Percentiles rank a stretch among this genome's conserved stretches.
Evolutionary conservation across 208 protist species (phyloP).

Genomic region (Leishmania mexicana): DNA sequence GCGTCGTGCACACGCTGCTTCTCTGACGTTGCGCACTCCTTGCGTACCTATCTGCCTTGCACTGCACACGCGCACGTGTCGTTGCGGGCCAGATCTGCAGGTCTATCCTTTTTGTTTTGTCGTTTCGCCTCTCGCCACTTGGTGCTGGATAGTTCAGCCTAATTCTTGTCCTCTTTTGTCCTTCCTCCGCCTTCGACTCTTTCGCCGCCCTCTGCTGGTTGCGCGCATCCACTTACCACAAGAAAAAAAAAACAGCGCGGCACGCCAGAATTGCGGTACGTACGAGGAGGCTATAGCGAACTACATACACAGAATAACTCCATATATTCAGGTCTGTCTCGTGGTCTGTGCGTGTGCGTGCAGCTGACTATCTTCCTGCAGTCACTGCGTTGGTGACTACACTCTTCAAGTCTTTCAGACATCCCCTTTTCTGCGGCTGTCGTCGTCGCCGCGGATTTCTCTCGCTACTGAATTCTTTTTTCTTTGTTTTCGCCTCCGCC

Average conservation of each 20-base stretch:
- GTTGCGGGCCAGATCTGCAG: not conserved
- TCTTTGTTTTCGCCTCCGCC: not conserved
- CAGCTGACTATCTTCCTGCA: not conserved
- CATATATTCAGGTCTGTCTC: not conserved
- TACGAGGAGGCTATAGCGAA: not conserved
- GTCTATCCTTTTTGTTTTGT: slow-evolving; percentile 5
- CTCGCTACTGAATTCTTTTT: not conserved
- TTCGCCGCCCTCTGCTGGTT: not conserved
- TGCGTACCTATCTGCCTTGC: not conserved
- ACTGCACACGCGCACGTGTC: not conserved
- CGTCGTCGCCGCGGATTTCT: not conserved
- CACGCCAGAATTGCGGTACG: not conserved
- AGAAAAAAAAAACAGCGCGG: not conserved
- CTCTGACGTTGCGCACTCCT: not conserved
- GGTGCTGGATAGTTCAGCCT: not conserved
- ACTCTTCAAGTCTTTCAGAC: not conserved
- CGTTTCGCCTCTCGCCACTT: not conserved
- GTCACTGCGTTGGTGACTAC: not conserved
- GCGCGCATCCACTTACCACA: not conserved
- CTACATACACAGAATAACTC: slow-evolving; percentile 1
- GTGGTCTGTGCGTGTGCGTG: not conserved
- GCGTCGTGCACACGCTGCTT: not conserved
- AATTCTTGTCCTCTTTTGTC: not conserved
- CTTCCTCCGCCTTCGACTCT: not conserved
- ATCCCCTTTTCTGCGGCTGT: not conserved